Conservation (phyloP, 768 basidiomycete species). For the Chiua virens region DNA sequence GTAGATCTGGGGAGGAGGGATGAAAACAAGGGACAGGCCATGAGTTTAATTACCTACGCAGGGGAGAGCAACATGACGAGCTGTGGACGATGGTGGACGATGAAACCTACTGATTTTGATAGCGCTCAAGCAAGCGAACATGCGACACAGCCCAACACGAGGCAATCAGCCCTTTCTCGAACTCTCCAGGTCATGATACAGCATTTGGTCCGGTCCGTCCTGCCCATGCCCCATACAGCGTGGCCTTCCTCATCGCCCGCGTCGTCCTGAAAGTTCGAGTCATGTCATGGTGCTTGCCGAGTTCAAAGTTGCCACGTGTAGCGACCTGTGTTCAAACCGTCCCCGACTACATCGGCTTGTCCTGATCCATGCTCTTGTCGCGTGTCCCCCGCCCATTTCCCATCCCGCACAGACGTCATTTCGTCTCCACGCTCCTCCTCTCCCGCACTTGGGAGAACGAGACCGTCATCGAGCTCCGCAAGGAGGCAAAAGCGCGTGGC, state of each 20-base stretch:
- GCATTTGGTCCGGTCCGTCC: too few relatives aligned
- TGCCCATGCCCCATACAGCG: too few relatives aligned
- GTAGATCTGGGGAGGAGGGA: conserved; percentile 55
- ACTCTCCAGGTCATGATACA: not conserved
- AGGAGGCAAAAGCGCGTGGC: conserved; percentile 55
- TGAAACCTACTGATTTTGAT: conserved; percentile 24
- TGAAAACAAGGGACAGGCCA: conserved; percentile 24
- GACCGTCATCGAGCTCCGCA: conserved; percentile 47
- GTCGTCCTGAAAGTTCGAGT: not conserved
- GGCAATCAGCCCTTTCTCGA: conserved; percentile 38
- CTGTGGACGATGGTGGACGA: conserved; percentile 26
- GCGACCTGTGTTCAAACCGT: too few relatives aligned
- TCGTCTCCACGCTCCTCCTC: conserved; percentile 58
- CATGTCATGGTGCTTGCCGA: too few relatives aligned
- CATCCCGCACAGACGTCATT: conserved; percentile 27
- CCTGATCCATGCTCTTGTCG: conserved; percentile 15
- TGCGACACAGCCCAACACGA: conserved; percentile 57
- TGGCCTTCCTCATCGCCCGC: not conserved
- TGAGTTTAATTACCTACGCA: conserved; percentile 52
- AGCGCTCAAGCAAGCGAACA: not conserved
- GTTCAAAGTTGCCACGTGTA: too few relatives aligned
- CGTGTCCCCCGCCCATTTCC: conserved; percentile 7
- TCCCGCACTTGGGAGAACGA: conserved; percentile 56
- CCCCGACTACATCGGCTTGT: too few relatives aligned
- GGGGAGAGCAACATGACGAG: conserved; percentile 75